A percentile compares a stretch with the other conserved stretches of the same genome.
Evolutionary conservation across 306 rosid genomes (phyloP).

Genomic region (Cucurbita argyrosperma): DNA sequence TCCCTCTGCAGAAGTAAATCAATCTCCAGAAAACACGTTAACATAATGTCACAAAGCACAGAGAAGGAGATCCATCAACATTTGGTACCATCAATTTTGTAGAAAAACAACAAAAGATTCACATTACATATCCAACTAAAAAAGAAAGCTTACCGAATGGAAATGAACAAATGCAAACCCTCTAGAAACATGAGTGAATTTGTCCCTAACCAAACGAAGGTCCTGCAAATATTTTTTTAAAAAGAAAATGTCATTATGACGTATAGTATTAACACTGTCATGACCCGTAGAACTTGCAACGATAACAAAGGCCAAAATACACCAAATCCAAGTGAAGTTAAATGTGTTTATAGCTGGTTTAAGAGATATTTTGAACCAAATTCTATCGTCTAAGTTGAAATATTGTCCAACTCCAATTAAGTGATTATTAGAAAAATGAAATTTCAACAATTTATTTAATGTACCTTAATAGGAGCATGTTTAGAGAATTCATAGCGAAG

Average conservation of each 20-base stretch:
- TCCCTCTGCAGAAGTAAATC: background rate
- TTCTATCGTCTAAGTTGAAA: background rate
- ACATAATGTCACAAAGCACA: background rate
- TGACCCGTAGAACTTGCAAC: background rate
- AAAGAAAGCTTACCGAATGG: constrained; percentile 55
- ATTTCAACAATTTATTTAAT: background rate
- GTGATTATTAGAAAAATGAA: background rate
- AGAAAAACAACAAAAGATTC: background rate
- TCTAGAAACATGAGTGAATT: constrained; percentile 93
- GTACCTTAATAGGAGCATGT: constrained; percentile 92
- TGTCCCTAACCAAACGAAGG: constrained; percentile 94
- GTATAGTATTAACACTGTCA: background rate
- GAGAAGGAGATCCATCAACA: background rate
- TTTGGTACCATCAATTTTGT: background rate
- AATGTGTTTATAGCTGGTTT: too few species aligned
- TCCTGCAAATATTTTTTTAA: constrained; percentile 46
- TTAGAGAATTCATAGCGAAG: constrained; percentile 95
- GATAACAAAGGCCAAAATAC: background rate
- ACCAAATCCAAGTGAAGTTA: too few species aligned
- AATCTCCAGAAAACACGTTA: background rate
- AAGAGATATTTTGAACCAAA: background rate
- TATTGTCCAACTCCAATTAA: background rate
- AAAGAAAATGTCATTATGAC: background rate
- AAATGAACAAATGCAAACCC: constrained; percentile 97
- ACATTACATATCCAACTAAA: background rate